Percentiles rank a stretch among this genome's conserved stretches.
Conservation (phyloP, 1,284 basidiomycete genomes). For the Rhodotorula sp. region DNA sequence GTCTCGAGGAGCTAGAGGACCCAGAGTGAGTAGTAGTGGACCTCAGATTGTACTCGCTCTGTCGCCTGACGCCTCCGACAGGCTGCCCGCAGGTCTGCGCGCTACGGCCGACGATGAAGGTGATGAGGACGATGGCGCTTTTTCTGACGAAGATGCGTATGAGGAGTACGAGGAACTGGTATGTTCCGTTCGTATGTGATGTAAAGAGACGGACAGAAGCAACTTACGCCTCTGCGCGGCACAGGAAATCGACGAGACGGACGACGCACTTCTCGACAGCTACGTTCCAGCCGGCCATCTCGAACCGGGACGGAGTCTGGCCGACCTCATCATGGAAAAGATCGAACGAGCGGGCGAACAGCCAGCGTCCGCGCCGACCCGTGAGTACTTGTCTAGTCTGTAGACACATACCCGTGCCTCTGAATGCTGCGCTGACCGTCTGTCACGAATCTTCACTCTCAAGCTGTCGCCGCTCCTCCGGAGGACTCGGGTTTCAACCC, state of each 20-base stretch:
- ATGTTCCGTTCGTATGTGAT: conserved; percentile 30
- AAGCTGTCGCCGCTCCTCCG: neutral
- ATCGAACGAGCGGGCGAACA: conserved; percentile 59
- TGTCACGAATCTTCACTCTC: neutral
- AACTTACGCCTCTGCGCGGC: neutral
- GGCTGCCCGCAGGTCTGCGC: neutral
- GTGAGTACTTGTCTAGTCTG: neutral
- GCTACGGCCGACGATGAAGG: conserved; percentile 9
- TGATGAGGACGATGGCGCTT: conserved; percentile 43
- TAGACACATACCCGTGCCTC: too few species aligned
- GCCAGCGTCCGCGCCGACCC: neutral
- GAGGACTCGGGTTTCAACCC: conserved; percentile 74
- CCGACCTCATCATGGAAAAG: conserved; percentile 94
- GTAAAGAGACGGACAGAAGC: neutral
- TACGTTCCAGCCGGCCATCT: conserved; percentile 59
- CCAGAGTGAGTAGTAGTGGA: conserved; percentile 16
- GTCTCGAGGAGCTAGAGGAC: conserved; percentile 30
- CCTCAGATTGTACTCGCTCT: neutral
- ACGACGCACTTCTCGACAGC: conserved; percentile 76
- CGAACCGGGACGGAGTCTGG: conserved; percentile 76
- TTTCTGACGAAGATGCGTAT: conserved; percentile 52
- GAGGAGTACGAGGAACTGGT: conserved; percentile 59
- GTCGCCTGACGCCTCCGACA: neutral
- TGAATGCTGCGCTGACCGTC: neutral
- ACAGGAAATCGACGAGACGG: conserved; percentile 84